Percentiles rank a stretch among this genome's conserved stretches.
These are phyloP conservation scores for Fistulina hepatica DNA, from an alignment of 1,284 basidiomycete genomes.

Conservation along the genomic window DNA sequence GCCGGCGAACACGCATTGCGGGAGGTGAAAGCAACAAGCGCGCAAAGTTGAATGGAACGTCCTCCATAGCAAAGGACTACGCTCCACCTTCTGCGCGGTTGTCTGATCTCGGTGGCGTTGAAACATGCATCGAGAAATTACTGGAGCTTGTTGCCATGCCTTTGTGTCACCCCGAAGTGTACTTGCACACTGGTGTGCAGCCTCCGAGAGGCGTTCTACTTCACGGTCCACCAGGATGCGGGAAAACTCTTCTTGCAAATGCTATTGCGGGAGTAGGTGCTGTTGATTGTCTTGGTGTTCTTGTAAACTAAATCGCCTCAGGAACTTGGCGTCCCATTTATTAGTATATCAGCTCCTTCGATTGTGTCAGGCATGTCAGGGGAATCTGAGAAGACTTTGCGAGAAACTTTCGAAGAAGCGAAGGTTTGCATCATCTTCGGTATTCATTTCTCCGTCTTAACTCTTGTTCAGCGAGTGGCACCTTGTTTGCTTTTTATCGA, in stretches of 20 bases:
- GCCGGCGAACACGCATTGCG: conserved; percentile 46
- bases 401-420: conserved; percentile 95
- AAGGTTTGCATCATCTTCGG: conserved; percentile 39
- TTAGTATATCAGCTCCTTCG: conserved; percentile 87
- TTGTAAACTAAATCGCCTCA: conserved; percentile 22
- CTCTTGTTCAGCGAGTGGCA: conserved; percentile 54
- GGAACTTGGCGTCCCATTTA: conserved; percentile 90
- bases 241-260: conserved; percentile 87
- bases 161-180: conserved; percentile 90
- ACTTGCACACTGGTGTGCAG: conserved; percentile 85
- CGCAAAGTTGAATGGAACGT: conserved; percentile 28
- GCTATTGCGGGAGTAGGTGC: conserved; percentile 85
- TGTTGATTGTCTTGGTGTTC: neutral
- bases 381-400: conserved; percentile 90
- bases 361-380: conserved; percentile 98
- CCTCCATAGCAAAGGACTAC: conserved; percentile 41
- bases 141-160: conserved; percentile 95
- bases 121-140: conserved; percentile 82
- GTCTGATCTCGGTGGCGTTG: conserved; percentile 82
- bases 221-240: conserved; percentile 94
- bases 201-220: conserved; percentile 90
- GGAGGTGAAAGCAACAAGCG: conserved; percentile 46
- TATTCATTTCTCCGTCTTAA: neutral
- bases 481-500: conserved; percentile 92
- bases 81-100: conserved; percentile 62